Evolutionary conservation across 352 stramenopile species (phyloP), one percentile per base, ranked within the genome.

Genomic region (Globisporangium viniferum): DNA sequence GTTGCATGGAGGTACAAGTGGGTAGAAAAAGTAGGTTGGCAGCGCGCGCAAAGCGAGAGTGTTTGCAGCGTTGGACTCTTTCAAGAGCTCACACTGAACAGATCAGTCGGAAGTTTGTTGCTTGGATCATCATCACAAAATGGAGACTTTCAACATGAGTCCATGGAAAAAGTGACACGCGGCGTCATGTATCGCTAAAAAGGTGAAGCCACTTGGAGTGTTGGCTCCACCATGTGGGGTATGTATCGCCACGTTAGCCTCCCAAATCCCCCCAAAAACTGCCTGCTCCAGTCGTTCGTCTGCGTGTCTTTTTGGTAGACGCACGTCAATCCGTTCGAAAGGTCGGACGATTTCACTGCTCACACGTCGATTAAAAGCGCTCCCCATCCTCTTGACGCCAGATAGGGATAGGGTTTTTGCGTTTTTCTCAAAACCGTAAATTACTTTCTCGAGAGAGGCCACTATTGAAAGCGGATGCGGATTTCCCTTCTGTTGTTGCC

Each of bases 261-360:
- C 44, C 15, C 41, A 20, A n/a, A 44, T 33, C 31, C 3, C 31
- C 2, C 39, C 39, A 46, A 46, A 46, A 18, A 3, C 15, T 3
- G 41, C 18, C 41, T 49, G 18, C 5, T 10, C 6, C 33, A 48
- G 12, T 22, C 58, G 53, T 35, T 63, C 39, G 58, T 53, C 35
- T 12, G 58, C 33, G 22, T 14, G 22, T 59, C 31, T n/a, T n/a
- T 63, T 63, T 63, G 58, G 58, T 63, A 63, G 58, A 14, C 39
- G 58, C 58, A 51, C 58, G 58, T 63, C 58, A 63, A 49, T 22
- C 10, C 8, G 14, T 20, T 48, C 35, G 41, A 49, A 51, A 35
- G 33, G 39, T 63, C 20, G 39, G 58, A 53, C 58, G 58, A 63
- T 63, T 63, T 63, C 39, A 31, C 35, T 63, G 12, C 22, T 15